Evolutionary conservation across 345 rosid genomes (phyloP).

Genomic region (Lumnitzera racemosa): DNA sequence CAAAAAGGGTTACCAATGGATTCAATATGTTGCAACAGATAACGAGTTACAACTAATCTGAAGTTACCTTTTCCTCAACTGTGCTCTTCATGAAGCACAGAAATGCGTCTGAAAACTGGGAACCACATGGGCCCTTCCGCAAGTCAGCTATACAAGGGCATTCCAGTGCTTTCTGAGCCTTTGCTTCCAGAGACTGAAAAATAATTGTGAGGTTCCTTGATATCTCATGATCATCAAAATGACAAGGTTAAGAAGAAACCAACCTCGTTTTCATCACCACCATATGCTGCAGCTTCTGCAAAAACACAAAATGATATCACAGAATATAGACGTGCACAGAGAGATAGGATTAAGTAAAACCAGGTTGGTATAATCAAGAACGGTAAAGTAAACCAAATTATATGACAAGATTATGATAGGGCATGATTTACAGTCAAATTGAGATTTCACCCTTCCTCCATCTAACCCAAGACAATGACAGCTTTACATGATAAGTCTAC

Average conservation of each 20-base stretch:
- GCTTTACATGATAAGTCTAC: no score
- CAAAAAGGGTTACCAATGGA: neutral
- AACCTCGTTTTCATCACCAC: conserved; percentile 52
- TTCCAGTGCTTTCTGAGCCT: conserved; percentile 75
- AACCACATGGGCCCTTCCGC: conserved; percentile 67
- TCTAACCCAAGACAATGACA: no score
- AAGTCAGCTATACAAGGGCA: conserved; percentile 88
- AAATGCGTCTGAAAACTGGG: conserved; percentile 77
- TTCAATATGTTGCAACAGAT: neutral
- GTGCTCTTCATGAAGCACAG: conserved; percentile 83
- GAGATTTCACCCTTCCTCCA: no score
- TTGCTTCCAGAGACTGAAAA: conserved; percentile 62
- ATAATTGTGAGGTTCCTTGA: conserved; percentile 17
- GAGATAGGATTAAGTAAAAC: no score
- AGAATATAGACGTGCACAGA: neutral
- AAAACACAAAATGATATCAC: conserved; percentile 15
- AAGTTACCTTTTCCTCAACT: conserved; percentile 67
- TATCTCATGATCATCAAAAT: neutral
- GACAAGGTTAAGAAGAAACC: neutral
- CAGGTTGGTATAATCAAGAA: no score
- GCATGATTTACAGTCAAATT: no score
- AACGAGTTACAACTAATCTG: neutral
- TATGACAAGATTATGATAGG: no score
- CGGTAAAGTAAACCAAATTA: no score
- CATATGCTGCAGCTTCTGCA: conserved; percentile 80